A percentile compares a stretch with the other conserved stretches of the same genome.
Conservation (phyloP, 148 eudicot genomes). For the Rhododendron simsii region DNA sequence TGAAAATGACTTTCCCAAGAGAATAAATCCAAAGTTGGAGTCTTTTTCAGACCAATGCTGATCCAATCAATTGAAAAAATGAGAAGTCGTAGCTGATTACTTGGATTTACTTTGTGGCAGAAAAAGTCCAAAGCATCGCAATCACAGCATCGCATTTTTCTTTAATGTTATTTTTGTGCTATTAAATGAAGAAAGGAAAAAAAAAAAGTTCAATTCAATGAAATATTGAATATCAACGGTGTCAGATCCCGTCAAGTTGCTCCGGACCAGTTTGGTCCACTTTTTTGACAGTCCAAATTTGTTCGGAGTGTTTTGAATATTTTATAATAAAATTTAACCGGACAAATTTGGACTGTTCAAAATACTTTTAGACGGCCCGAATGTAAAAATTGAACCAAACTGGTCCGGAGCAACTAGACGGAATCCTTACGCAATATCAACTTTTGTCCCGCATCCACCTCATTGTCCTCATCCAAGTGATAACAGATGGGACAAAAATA, state of each 20-base stretch:
- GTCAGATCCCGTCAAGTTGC: too few relatives aligned
- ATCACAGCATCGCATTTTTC: neutral
- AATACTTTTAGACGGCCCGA: too few relatives aligned
- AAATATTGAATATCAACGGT: neutral
- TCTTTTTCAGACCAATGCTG: neutral
- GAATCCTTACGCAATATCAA: neutral
- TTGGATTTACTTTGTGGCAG: neutral
- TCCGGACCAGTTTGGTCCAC: too few relatives aligned
- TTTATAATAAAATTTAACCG: too few relatives aligned
- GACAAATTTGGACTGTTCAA: too few relatives aligned
- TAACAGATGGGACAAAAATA: neutral
- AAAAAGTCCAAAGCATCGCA: neutral
- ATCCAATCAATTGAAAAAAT: neutral
- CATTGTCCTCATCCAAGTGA: neutral
- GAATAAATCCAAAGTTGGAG: conserved; percentile 1
- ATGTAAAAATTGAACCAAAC: too few relatives aligned
- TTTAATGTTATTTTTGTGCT: neutral
- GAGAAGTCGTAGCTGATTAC: neutral
- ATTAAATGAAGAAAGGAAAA: neutral
- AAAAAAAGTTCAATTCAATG: neutral
- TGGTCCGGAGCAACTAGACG: too few relatives aligned
- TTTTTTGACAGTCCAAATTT: too few relatives aligned
- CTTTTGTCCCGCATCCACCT: neutral
- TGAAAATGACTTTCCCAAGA: conserved; percentile 4
- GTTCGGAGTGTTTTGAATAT: too few relatives aligned